Percentiles rank a stretch among this genome's conserved stretches.
phyloP scores from a whole-genome alignment of 129 eudicot genomes.

The Pseudognaphalium luteoalbum region DNA sequence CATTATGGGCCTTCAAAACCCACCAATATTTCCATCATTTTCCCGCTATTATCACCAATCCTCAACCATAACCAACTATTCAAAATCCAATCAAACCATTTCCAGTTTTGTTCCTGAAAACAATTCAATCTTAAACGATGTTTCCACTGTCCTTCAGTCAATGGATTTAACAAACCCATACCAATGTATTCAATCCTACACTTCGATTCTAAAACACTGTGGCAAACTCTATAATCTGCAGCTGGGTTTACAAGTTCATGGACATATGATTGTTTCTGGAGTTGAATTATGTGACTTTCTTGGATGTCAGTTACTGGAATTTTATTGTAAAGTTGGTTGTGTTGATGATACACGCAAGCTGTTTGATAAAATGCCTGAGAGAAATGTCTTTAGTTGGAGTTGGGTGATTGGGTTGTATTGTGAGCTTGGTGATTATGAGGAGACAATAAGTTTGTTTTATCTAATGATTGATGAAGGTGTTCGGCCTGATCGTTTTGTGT shows the following conservation, averaged over 20 bases:
- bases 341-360: slow-evolving; percentile 26
- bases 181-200: slow-evolving; percentile 31
- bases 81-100: slow-evolving; percentile 10
- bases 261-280: slow-evolving; percentile 39
- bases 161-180: slow-evolving; percentile 34
- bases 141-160: slow-evolving; percentile 25
- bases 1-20: slow-evolving; percentile 9
- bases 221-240: slow-evolving; percentile 29
- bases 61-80: slow-evolving; percentile 6
- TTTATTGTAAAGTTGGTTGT: slow-evolving; percentile 33
- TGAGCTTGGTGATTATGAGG: slow-evolving; percentile 37
- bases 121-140: slow-evolving; percentile 14
- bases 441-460: slow-evolving; percentile 37
- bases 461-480: slow-evolving; percentile 42
- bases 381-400: slow-evolving; percentile 52
- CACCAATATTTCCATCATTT: slow-evolving; percentile 1
- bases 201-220: slow-evolving; percentile 29
- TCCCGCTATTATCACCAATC: slow-evolving; percentile 8
- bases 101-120: slow-evolving; percentile 9
- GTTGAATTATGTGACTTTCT: slow-evolving; percentile 43
- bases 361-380: slow-evolving; percentile 39
- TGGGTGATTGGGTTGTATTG: slow-evolving; percentile 39
- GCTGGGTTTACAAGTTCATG: slow-evolving; percentile 39
- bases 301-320: slow-evolving; percentile 40
- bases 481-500: slow-evolving; percentile 50